Evolutionary conservation across 495 filamentous ascomycete species (phyloP), one percentile per base, ranked within the genome.

Genomic region (Xylaria acuta): DNA sequence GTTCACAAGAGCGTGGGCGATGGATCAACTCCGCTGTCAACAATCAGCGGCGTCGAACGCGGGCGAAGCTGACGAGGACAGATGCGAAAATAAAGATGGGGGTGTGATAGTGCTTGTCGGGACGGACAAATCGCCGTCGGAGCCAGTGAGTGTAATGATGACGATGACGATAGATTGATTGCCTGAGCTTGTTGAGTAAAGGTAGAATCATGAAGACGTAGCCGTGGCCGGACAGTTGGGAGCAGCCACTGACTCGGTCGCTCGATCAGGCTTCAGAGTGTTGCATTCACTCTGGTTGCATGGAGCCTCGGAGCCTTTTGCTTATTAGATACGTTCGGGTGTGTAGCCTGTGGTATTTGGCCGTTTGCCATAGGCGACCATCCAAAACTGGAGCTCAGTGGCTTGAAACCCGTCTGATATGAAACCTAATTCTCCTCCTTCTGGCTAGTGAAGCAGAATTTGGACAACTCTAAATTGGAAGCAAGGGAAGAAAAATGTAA

Each of bases 201-300:
- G 67, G 32, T 64, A 5, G 70, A 43, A 71, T 71, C 62, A 72
- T 72, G 49, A 67, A 72, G 70, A 72, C 70, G 70, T 72, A 72
- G 62, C 47, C 27, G 8, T n/a, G 59, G 45, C 20, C 41, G 30
- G 58, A 32, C 59, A 25, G 45, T 54, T 41, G 32, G 54, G 22
- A 62, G 51, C 67, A 54, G 67, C 51, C 53, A 64, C 59, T 71
- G 69, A 64, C 43, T 64, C 45, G 58, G 56, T 38, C 6, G 20
- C 56, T 60, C 30, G 40, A 34, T 70, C 40, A 20, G 67, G 67
- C 27, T 30, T 41, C 51, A 54, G 34, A 18, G 45, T 59, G 54
- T 32, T 36, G 30, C 51, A 64, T 56, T 51, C 34, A 22, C 25
- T 60, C 53, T 67, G 53, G 16, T 69, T 69, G 51, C 67, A 43